Evolutionary conservation across 805 yeast species (phyloP), one percentile per base, ranked within the genome.

Genomic region (Lachancea waltii): DNA sequence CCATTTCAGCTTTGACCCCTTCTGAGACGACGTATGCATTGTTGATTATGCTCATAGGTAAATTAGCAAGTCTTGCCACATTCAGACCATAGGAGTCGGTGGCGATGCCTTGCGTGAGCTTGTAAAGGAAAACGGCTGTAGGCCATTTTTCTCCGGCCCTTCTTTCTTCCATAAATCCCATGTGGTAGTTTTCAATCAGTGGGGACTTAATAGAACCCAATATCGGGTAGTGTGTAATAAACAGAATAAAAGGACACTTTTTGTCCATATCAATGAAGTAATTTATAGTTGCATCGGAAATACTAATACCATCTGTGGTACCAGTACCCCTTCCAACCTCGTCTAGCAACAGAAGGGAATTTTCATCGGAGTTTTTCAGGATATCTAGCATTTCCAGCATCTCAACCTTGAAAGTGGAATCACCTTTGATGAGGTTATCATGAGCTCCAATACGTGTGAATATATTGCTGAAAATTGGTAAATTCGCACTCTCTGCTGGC

Each of bases 301-400:
- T 77, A 0, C 94, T 78, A 30, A 77, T 79, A 0, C 96, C 97
- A 58, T 89, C 96, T 36, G 63, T 59, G 0, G 87, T 77, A 1
- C 83, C 75, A 1, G 97, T 87, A 8, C 95, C 97, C 56, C 98
- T 75, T 3, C 99, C 99, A 32, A 92, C 74, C 60, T 92, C 99
- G 62, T 92, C 99, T 45, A 92, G 81, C 16, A 92, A 78, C 35
- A 92, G 78, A 41, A 92, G 69, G 5, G 96, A 86, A 44, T 83
- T 80, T 21, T 68, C 61, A 0, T 92, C 79, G 2, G 95, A 89
- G 6, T 84, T 75, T 43, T 83, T 78, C 41, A 92, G 68, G 47
- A 92, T 90, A 2, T 90, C 77, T 0, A 95, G 81, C 36, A 95
- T 85, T 53, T 92, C 98, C 36, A 86, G 68, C 97, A 92, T 87